Evolutionary conservation across 306 rosid genomes (phyloP).

Genomic region (Rosa rugosa): DNA sequence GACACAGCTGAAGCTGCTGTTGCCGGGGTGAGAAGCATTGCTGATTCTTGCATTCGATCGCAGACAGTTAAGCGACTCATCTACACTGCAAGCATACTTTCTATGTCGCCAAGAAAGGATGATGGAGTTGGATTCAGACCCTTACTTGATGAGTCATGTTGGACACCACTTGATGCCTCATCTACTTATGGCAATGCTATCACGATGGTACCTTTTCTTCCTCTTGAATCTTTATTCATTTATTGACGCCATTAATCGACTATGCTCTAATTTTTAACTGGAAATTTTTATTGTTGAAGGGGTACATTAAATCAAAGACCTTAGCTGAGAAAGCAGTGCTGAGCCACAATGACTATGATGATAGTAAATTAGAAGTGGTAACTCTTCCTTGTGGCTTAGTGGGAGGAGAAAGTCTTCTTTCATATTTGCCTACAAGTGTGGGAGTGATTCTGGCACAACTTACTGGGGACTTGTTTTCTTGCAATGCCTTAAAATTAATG

Average conservation of each 20-base stretch:
- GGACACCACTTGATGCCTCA: constrained; percentile 43
- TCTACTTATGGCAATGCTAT: not conserved
- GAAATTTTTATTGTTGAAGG: constrained; percentile 14
- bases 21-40: constrained; percentile 34
- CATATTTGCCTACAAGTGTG: not conserved
- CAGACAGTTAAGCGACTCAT: constrained; percentile 48
- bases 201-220: constrained; percentile 11
- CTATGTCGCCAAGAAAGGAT: constrained; percentile 38
- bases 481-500: constrained; percentile 3
- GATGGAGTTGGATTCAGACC: constrained; percentile 35
- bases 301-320: constrained; percentile 43
- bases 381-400: constrained; percentile 42
- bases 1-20: constrained; percentile 39
- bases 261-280: not conserved
- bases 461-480: constrained; percentile 4
- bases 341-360: constrained; percentile 24
- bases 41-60: constrained; percentile 26
- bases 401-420: constrained; percentile 46
- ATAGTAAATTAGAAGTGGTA: constrained; percentile 43
- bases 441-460: constrained; percentile 24
- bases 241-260: not conserved
- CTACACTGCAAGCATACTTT: constrained; percentile 40
- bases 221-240: not conserved
- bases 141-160: constrained; percentile 49
- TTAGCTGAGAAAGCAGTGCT: constrained; percentile 38